Percentiles rank a stretch among this genome's conserved stretches.
These are phyloP conservation scores for Xylaria multiplex DNA, from an alignment of 2,329 filamentous ascomycete species.

Conservation along the genomic window DNA sequence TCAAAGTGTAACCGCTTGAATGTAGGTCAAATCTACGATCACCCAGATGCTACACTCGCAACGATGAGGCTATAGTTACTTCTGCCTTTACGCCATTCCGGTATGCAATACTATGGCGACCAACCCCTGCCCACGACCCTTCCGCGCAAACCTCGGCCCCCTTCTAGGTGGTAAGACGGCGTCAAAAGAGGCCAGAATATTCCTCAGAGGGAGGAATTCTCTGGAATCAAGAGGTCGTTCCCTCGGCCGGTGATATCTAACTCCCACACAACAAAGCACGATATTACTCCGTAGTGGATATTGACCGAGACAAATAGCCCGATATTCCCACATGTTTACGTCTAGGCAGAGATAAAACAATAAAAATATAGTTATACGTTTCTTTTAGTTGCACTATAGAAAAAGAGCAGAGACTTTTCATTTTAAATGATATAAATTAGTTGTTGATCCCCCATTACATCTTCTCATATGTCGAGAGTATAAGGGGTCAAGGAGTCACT, in stretches of 20 bases:
- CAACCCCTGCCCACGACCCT: not conserved
- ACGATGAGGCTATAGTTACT: not conserved
- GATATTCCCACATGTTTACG: not conserved
- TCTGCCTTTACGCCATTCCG: not conserved
- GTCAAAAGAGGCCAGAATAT: too few relatives aligned
- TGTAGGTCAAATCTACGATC: not conserved
- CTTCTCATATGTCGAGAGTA: too few relatives aligned
- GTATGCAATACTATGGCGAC: not conserved
- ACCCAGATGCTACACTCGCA: not conserved
- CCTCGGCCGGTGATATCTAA: not conserved
- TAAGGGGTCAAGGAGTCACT: too few relatives aligned
- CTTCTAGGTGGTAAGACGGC: not conserved
- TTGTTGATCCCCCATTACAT: too few relatives aligned
- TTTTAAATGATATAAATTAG: too few relatives aligned
- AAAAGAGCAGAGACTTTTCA: too few relatives aligned
- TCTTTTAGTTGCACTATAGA: too few relatives aligned
- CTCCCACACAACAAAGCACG: not conserved
- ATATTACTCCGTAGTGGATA: not conserved
- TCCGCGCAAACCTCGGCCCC: not conserved
- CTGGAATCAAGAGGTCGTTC: not conserved
- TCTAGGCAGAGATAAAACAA: not conserved
- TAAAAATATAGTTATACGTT: too few relatives aligned
- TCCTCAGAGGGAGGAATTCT: not conserved
- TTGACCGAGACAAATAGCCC: not conserved
- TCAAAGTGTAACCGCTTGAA: not conserved